Evolutionary conservation across 2,329 filamentous ascomycete genomes (phyloP).

Genomic region (Diaporthe helianthi): DNA sequence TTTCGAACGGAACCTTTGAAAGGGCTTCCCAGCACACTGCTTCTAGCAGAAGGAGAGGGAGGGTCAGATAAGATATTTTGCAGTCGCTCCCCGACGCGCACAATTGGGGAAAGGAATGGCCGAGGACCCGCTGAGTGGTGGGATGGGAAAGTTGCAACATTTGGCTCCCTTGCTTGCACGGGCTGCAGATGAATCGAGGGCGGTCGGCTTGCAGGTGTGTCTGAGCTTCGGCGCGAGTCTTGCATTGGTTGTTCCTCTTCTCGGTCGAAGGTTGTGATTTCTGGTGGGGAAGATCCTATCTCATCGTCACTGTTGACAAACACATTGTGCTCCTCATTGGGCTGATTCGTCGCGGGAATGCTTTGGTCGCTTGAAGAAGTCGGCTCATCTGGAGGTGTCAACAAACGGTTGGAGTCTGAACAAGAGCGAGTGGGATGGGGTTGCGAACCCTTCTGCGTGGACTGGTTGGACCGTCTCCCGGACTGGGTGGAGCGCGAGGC

Average conservation of each 20-base stretch:
- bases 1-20: conserved; percentile 52
- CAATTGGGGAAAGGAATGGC: conserved; percentile 62
- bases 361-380: conserved; percentile 43
- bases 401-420: conserved; percentile 53
- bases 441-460: conserved; percentile 35
- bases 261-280: conserved; percentile 29
- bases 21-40: conserved; percentile 61
- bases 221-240: conserved; percentile 36
- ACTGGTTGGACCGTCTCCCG: conserved; percentile 35
- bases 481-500: conserved; percentile 27
- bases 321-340: conserved; percentile 11
- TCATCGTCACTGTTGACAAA: conserved; percentile 11
- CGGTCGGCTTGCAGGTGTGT: conserved; percentile 28
- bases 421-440: conserved; percentile 44
- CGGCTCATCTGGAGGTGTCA: conserved; percentile 59
- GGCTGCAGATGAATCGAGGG: conserved; percentile 25
- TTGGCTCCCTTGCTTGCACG: conserved; percentile 23
- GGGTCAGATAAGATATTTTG: conserved; percentile 66
- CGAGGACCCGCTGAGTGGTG: conserved; percentile 44
- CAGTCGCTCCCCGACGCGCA: conserved; percentile 62
- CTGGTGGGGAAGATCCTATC: conserved; percentile 34
- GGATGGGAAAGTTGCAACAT: conserved; percentile 38
- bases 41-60: conserved; percentile 60
- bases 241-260: conserved; percentile 12
- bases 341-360: conserved; percentile 4